Evolutionary conservation across 2,329 filamentous ascomycete species (phyloP), one percentile per base, ranked within the genome.

Genomic region (Cucurbitaria berberidis): DNA sequence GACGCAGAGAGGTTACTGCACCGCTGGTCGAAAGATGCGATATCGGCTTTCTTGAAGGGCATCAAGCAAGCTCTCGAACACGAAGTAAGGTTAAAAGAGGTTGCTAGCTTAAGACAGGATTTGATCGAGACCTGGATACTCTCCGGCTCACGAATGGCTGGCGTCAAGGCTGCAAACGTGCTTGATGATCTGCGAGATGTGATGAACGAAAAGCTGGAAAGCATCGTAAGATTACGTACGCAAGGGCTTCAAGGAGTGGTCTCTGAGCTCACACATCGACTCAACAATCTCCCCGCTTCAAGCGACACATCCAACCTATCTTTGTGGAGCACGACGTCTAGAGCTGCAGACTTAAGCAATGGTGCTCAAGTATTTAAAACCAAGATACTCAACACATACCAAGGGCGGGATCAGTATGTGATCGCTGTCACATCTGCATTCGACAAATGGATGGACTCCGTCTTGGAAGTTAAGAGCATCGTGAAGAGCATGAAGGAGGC

Each of bases 41-140:
- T 77, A 18, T 54, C 65, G 5, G 57, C 63, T 7, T 74, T 80
- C 48, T 70, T 89, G 1, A 74, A 81, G n/a, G 88, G 88, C 0
- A 78, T 91, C 24, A 80, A 81, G 44, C 81, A 80, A 55, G 84
- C 82, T 0, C 75, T 96, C 16, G 78, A 82, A 19, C 77, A 78
- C 3, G 84, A 87, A 72, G 74, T 79, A 5, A 86, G 91, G 51
- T 88, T 93, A 67, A 84, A 86, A 59, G 81, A 83, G 13, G 84
- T 95, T 27, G 83, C 91, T 29, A 81, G 86, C 27, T 76, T 96
- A 47, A 84, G 91, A 40, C 89, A 86, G 42, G 83, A 83, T 34
- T 81, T 92, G 6, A 75, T 96, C 41, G 85, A 89, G 62, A 83
- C 89, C 10, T 95, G 91, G 89, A 87, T 96, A 49, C 81, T 85